Percentiles rank a stretch among this genome's conserved stretches.
phyloP scores from a whole-genome alignment of 192 early-diverging fungal species.

The Coemansia sp. region DNA sequence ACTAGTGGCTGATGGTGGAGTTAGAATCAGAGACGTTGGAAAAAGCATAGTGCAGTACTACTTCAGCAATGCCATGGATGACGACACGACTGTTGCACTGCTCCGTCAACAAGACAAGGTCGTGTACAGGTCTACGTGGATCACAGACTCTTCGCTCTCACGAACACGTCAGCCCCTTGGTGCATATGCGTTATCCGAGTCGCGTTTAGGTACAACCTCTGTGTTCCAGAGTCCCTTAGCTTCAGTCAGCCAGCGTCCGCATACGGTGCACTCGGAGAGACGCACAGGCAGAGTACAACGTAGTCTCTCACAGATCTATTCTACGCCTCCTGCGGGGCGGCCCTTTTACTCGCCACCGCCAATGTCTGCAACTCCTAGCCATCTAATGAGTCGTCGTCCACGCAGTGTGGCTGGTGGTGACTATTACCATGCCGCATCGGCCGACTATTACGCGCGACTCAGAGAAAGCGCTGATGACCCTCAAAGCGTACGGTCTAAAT shows the following conservation, averaged over 20 bases:
- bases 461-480: constrained; percentile 30
- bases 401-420: constrained; percentile 13
- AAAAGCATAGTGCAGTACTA: constrained; percentile 41
- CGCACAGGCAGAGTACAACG: background rate
- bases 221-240: constrained; percentile 10
- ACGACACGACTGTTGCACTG: constrained; percentile 22
- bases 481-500: constrained; percentile 40
- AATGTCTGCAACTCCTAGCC: background rate
- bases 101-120: constrained; percentile 34
- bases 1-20: constrained; percentile 36
- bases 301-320: background rate
- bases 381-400: background rate
- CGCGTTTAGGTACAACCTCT: background rate
- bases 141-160: constrained; percentile 42
- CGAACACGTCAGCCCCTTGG: constrained; percentile 46
- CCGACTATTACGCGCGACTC: background rate
- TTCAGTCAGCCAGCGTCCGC: background rate
- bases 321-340: background rate
- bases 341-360: constrained; percentile 1
- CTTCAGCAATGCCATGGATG: constrained; percentile 42
- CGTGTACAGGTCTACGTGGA: constrained; percentile 47
- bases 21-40: constrained; percentile 39
- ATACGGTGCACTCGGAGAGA: background rate
- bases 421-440: constrained; percentile 12
- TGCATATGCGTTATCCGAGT: constrained; percentile 26